A percentile compares a stretch with the other conserved stretches of the same genome.
These are phyloP conservation scores for Plantago major DNA, from an alignment of 257 asterid genomes.

Conservation along the genomic window DNA sequence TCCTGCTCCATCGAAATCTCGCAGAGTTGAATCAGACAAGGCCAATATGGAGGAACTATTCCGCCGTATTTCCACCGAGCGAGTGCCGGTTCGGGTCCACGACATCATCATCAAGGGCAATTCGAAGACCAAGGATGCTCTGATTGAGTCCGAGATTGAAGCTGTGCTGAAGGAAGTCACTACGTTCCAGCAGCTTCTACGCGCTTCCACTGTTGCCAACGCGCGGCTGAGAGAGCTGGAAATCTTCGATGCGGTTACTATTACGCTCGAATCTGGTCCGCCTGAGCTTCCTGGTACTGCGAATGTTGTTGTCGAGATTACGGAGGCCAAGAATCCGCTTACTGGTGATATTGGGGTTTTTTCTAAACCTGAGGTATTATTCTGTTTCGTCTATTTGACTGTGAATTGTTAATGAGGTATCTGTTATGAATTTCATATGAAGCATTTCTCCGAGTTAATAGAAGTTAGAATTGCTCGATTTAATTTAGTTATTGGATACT, in stretches of 20 bases:
- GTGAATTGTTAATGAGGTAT: no score
- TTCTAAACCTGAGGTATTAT: constrained; percentile 75
- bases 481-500: no score
- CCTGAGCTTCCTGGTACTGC: constrained; percentile 91
- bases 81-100: constrained; percentile 74
- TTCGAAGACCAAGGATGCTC: constrained; percentile 58
- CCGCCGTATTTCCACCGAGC: constrained; percentile 57
- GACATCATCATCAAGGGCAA: constrained; percentile 85
- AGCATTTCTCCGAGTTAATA: no score
- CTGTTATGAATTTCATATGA: background rate
- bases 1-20: constrained; percentile 35
- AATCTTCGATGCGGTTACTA: constrained; percentile 68
- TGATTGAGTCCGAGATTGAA: constrained; percentile 69
- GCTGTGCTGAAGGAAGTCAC: constrained; percentile 47
- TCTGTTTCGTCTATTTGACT: no score
- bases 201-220: constrained; percentile 53
- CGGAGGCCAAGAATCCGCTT: constrained; percentile 52
- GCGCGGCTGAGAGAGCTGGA: constrained; percentile 56
- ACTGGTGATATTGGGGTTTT: constrained; percentile 68
- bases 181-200: constrained; percentile 68
- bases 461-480: no score
- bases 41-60: constrained; percentile 48
- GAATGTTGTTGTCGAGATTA: constrained; percentile 69
- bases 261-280: constrained; percentile 84
- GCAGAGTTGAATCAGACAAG: constrained; percentile 37